A percentile compares a stretch with the other conserved stretches of the same genome.
Conservation (phyloP, 2,329 filamentous ascomycete species). For the Fusarium tupiense region DNA sequence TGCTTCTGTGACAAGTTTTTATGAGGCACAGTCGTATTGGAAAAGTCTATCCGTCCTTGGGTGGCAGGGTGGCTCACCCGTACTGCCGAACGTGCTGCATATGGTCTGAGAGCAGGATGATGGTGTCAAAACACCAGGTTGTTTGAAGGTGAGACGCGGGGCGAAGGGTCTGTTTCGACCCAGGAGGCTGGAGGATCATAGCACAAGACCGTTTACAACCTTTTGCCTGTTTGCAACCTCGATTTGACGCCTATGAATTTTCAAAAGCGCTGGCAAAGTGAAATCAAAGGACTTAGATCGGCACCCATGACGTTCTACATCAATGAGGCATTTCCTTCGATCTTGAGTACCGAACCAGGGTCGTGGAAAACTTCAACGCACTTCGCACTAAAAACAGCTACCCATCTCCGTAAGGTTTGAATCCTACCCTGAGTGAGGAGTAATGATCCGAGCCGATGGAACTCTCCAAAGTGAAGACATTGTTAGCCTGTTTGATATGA, state of each 20-base stretch:
- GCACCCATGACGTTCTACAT: conserved; percentile 18
- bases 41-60: conserved; percentile 1
- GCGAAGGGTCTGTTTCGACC: conserved; percentile 9
- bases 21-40: background rate
- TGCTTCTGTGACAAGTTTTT: background rate
- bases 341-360: conserved; percentile 20
- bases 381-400: conserved; percentile 13
- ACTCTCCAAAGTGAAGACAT: background rate
- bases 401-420: conserved; percentile 9
- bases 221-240: background rate
- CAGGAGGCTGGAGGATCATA: conserved; percentile 10
- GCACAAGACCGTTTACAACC: background rate
- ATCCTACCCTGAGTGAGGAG: conserved; percentile 9
- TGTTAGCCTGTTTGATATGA: background rate
- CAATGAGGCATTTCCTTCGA: conserved; percentile 30
- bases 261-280: background rate
- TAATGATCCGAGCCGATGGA: conserved; percentile 5
- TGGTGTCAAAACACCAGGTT: conserved; percentile 6
- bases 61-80: conserved; percentile 11
- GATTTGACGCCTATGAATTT: background rate
- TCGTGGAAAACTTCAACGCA: conserved; percentile 16
- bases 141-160: conserved; percentile 31
- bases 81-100: background rate
- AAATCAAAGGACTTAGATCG: conserved; percentile 36
- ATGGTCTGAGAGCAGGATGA: conserved; percentile 17